Base-by-base conservation (phyloP, 371 early-diverging fungal species). In the Mortierella sp. region DNA sequence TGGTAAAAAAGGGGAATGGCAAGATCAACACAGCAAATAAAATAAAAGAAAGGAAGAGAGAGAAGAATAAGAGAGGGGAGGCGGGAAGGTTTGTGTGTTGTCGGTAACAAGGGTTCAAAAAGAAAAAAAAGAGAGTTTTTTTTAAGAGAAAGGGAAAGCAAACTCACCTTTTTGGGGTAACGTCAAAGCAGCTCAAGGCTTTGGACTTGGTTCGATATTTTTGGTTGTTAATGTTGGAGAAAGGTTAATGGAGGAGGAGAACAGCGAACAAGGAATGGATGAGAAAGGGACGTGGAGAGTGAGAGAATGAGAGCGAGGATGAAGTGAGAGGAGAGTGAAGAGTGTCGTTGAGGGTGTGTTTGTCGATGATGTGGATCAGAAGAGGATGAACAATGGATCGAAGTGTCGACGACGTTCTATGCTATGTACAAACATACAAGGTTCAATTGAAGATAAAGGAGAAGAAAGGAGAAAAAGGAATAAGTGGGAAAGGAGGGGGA, bases 121-220 rank as follows among this genome's bases (percentile, higher is more conserved):
- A 37, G 19, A 8, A 10, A 67, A 67, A 67, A 67, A 67, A 67
- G 24, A 40, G 40, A 11, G 67, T 24, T 21, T 37, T 67, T 2
- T 21, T 40, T 37, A 11, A 10, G 67, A 67, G 24, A 21, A 37
- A 67, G 67, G 43, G 4, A 40, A 40, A 40, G 43, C 43, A 40
- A 31, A 67, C 67, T 67, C 67, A 67, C 67, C 67, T 67, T 57
- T 67, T 67, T 37, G 21, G 67, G 67, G 5, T 24, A 50, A 16
- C 2, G 67, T 40, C 40, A 40, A 67, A 24, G 37, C 61, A 61
- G 34, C 26, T 10, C 28, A 40, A 0, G 24, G 34, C 3, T 54
- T 54, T 21, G 37, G 40, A 37, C 40, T 64, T 24, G 40, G 67
- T 24, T 40, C 31, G 61, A 16, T 61, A 5, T 55, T 55, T 16